These are phyloP conservation scores for Pezicula radicicola DNA, from an alignment of 2,329 filamentous ascomycete species.

Conservation along the genomic window DNA sequence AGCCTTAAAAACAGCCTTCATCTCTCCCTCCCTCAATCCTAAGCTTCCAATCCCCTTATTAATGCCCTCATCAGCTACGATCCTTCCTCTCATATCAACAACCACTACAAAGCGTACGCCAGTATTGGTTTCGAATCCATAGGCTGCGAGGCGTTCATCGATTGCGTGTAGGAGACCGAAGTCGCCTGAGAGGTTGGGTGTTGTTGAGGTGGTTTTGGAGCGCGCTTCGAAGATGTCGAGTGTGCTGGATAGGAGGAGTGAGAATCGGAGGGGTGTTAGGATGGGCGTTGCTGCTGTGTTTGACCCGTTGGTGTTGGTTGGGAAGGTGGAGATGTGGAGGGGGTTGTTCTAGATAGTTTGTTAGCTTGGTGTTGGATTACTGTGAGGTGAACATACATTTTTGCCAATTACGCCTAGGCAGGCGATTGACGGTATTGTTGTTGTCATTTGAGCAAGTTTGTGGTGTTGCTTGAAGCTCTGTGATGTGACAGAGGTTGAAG, in stretches of 20 bases:
- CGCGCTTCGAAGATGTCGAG: slow-evolving; percentile 93
- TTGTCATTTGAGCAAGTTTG: slow-evolving; percentile 31
- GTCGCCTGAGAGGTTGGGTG: slow-evolving; percentile 66
- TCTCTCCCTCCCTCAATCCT: slow-evolving; percentile 79
- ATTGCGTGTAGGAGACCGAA: slow-evolving; percentile 89
- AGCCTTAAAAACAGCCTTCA: slow-evolving; percentile 84
- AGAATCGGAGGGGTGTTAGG: slow-evolving; percentile 81
- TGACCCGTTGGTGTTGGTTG: slow-evolving; percentile 45
- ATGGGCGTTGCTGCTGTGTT: slow-evolving; percentile 42
- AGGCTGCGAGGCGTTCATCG: slow-evolving; percentile 88
- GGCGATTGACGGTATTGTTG: slow-evolving; percentile 75
- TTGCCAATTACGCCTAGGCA: slow-evolving; percentile 93
- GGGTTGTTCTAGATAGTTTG: slow-evolving; percentile 78
- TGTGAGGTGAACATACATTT: slow-evolving; percentile 56
- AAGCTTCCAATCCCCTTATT: slow-evolving; percentile 42
- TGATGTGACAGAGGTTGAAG: neutral
- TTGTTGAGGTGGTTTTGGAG: slow-evolving; percentile 59
- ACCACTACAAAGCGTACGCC: slow-evolving; percentile 87
- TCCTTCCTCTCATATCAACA: slow-evolving; percentile 81
- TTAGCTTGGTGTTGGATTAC: neutral
- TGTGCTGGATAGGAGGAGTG: slow-evolving; percentile 83
- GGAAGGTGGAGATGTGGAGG: slow-evolving; percentile 88
- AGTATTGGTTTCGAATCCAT: slow-evolving; percentile 96
- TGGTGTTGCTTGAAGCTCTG: slow-evolving; percentile 4
- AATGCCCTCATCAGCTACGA: slow-evolving; percentile 8